Evolutionary conservation across 371 early-diverging fungal species (phyloP), one percentile per base, ranked within the genome.

Genomic region (Choanephora cucurbitarum): DNA sequence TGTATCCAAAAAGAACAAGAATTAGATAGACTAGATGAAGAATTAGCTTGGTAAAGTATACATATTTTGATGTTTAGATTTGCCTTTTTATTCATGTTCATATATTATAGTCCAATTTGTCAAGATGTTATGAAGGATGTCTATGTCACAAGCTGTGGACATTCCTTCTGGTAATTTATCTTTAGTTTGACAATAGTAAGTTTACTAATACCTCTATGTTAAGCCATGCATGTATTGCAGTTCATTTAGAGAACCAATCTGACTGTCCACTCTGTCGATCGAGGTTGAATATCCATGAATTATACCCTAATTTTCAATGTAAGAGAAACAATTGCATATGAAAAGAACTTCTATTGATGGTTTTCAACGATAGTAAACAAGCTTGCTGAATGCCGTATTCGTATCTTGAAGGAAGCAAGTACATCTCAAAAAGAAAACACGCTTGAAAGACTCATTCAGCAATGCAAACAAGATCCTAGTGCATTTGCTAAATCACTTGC

Each of bases 231-330:
- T 95, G 94, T 62, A 91, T 94, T 43, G 66, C 73, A 10, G 62
- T 76, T 21, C 91, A 93, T 64, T 70, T 94, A 5, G 55, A 75
- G 3, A 60, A 70, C 14, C 64, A 76, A 23, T 64, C 72, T 10
- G 76, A 75, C 34, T 95, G 96, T 54, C 96, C 96, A 1, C 69
- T 80, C 0, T 95, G 96, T 62, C 61, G 77, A 51, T 62, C 71
- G 9, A 42, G 70, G 28, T 63, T 94, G 13, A 69, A 61, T 17
- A 57, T 69, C 42, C 79, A 81, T 56, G 81, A 91, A 52, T 85
- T 94, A 49, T 90, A 81, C 57, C 94, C 94, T 21, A 95, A 94
- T 67, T 91, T 91, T 58, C 69, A 80, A 57, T 62, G 92, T 88
- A 72, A 73, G 11, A 37, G 21, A 13, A 34, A 22, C 8, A 18